A percentile compares a stretch with the other conserved stretches of the same genome.
phyloP scores from a whole-genome alignment of 352 stramenopile genomes.

The Lagenidium sp. region DNA sequence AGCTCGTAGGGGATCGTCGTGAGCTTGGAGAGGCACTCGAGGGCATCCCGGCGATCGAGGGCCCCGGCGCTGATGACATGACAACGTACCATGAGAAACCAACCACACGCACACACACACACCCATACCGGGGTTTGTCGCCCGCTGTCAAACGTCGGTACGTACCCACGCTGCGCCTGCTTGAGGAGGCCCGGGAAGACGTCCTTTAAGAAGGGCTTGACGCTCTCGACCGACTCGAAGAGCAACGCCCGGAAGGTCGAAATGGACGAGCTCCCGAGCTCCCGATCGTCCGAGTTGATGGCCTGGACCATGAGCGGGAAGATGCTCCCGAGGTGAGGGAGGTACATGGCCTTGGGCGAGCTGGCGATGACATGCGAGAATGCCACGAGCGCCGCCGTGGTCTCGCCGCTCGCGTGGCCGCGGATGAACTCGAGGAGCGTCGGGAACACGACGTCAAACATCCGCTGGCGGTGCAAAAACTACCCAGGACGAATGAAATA shows the following conservation, averaged over 20 bases:
- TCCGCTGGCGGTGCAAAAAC: conserved; percentile 58
- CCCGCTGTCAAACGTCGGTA: too few relatives aligned
- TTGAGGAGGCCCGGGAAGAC: conserved; percentile 78
- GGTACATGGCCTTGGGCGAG: conserved; percentile 71
- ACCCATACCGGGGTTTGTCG: too few relatives aligned
- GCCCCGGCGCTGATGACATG: conserved; percentile 31
- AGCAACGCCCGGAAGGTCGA: conserved; percentile 70
- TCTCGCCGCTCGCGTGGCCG: conserved; percentile 23
- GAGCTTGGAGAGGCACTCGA: conserved; percentile 75
- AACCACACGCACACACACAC: too few relatives aligned
- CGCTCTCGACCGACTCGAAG: conserved; percentile 65
- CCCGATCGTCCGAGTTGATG: conserved; percentile 62
- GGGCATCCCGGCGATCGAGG: conserved; percentile 57
- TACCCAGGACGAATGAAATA: conserved; percentile 1
- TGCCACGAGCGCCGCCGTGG: conserved; percentile 59
- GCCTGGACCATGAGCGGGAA: conserved; percentile 79
- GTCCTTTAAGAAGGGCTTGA: conserved; percentile 80
- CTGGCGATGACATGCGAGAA: conserved; percentile 76
- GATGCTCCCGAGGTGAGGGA: conserved; percentile 66
- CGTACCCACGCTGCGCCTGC: conserved; percentile 72
- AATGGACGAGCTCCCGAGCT: conserved; percentile 72
- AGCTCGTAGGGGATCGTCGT: conserved; percentile 80
- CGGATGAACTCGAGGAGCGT: conserved; percentile 57
- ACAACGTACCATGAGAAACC: too few relatives aligned
- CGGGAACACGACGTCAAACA: conserved; percentile 73